These are phyloP conservation scores for Sarcomyxa edulis DNA, from an alignment of 768 basidiomycete genomes.

Conservation along the genomic window DNA sequence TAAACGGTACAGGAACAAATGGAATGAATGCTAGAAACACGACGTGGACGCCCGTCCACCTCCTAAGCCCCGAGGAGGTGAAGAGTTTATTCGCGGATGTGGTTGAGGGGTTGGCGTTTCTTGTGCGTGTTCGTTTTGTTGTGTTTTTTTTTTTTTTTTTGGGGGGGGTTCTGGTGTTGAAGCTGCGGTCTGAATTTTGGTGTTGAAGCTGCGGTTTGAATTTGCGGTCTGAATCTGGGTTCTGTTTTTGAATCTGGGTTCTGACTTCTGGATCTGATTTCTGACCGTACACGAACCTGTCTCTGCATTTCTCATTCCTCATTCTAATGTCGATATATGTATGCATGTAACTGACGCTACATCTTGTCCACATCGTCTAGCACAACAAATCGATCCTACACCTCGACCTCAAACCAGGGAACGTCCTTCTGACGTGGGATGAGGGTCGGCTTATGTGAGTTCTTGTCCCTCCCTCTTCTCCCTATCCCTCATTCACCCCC, in stretches of 20 bases:
- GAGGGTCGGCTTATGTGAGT: slow-evolving; percentile 76
- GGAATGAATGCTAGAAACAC: too few species aligned
- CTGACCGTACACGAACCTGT: too few species aligned
- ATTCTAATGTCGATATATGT: slow-evolving; percentile 1
- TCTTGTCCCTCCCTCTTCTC: neutral
- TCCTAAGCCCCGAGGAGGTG: slow-evolving; percentile 83
- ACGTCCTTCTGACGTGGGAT: slow-evolving; percentile 90
- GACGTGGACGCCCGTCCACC: slow-evolving; percentile 74
- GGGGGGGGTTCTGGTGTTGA: too few species aligned
- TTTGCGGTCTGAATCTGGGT: too few species aligned
- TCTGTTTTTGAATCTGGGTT: too few species aligned
- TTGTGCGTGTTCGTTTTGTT: slow-evolving; percentile 45
- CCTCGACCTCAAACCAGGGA: slow-evolving; percentile 91
- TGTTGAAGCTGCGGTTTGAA: too few species aligned
- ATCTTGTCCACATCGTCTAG: slow-evolving; percentile 27
- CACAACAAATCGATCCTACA: slow-evolving; percentile 85
- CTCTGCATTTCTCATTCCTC: too few species aligned
- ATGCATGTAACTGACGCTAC: slow-evolving; percentile 5
- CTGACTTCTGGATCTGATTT: too few species aligned
- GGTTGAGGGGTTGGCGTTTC: slow-evolving; percentile 78
- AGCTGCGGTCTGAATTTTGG: too few species aligned
- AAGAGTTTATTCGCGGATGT: slow-evolving; percentile 79
- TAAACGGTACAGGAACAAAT: slow-evolving; percentile 9
- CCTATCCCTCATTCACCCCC: neutral
- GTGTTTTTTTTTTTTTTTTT: neutral